Conservation (phyloP, 2,329 filamentous ascomycete species). For the Dothistroma septosporum region DNA sequence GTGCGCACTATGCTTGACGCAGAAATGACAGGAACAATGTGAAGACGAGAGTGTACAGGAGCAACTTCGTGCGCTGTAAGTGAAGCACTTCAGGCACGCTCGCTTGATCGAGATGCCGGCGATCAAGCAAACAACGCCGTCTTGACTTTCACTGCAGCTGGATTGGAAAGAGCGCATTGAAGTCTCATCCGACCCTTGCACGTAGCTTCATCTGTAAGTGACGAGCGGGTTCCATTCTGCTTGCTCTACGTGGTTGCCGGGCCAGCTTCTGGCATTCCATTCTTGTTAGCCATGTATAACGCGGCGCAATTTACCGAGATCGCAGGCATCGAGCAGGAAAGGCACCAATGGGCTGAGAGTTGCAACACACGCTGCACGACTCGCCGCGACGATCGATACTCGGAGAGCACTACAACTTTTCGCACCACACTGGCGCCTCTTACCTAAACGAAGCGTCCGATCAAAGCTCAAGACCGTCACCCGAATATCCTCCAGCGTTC, state of each 20-base stretch:
- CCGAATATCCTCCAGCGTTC: constrained; percentile 13
- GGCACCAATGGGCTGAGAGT: not conserved
- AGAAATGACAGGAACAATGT: not conserved
- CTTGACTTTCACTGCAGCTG: not conserved
- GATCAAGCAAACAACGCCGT: not conserved
- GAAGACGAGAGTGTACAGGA: not conserved
- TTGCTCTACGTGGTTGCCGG: not conserved
- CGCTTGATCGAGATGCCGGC: not conserved
- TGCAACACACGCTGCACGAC: not conserved
- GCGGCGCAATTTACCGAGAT: not conserved
- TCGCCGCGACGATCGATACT: not conserved
- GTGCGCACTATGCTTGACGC: not conserved
- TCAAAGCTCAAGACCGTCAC: constrained; percentile 20
- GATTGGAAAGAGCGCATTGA: not conserved
- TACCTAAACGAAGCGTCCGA: constrained; percentile 11
- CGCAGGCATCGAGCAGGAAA: not conserved
- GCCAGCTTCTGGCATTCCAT: not conserved
- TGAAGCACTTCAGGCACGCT: not conserved
- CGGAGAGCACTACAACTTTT: constrained; percentile 15
- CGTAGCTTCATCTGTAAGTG: not conserved
- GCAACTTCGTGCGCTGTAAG: not conserved
- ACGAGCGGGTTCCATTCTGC: not conserved
- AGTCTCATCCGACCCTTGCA: not conserved
- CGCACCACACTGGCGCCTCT: constrained; percentile 19
- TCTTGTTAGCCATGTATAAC: not conserved